Base-by-base conservation (phyloP, 768 basidiomycete species). In the Epithele typhae region DNA sequence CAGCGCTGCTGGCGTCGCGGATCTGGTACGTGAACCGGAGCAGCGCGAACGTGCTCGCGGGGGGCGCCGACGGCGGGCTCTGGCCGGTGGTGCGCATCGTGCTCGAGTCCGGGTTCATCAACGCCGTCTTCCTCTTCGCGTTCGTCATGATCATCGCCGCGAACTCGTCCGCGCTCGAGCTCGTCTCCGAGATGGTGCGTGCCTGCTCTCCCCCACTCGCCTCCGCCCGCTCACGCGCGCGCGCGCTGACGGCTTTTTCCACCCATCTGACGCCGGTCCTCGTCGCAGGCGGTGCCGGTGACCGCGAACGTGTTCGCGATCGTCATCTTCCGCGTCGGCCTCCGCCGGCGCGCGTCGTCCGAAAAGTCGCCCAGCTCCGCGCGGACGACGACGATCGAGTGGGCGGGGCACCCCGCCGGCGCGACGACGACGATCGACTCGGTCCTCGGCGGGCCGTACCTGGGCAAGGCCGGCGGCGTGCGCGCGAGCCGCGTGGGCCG, bases 281-380 rank as follows among this genome's bases (percentile, higher is more conserved):
- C 27, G 27, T 30, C 27, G 14, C 22, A 49, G 48, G 42, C 27
- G 4, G 35, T 37, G 2, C 48, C 41, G 4, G 25, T 43, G 37
- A 43, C 41, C 15, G 42, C 37, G 21, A 43, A 43, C 41, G 37
- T 49, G 27, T 43, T 49, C 42, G 32, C 27, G 3, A 39, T 43
- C 37, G 42, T 49, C 30, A 43, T 49, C 27, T 37, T 49, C 18
- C 41, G 48, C 5, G 48, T 49, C 14, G 42, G 48, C 8, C 41
- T 38, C 32, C 41, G 38, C 37, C 42, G 42, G 9, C 37, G 37
- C 15, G 11, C 17, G 17, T 11, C 2, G 17, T 37, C 19, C 8
- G 17, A n/a, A n/a, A n/a, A n/a, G n/a, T n/a, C n/a, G n/a, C n/a
- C n/a, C n/a, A 17, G 9, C 37, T n/a, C 37, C 10, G 4, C 17